Conservation (phyloP, 1,284 basidiomycete species). For the Microbotryum violaceum region DNA sequence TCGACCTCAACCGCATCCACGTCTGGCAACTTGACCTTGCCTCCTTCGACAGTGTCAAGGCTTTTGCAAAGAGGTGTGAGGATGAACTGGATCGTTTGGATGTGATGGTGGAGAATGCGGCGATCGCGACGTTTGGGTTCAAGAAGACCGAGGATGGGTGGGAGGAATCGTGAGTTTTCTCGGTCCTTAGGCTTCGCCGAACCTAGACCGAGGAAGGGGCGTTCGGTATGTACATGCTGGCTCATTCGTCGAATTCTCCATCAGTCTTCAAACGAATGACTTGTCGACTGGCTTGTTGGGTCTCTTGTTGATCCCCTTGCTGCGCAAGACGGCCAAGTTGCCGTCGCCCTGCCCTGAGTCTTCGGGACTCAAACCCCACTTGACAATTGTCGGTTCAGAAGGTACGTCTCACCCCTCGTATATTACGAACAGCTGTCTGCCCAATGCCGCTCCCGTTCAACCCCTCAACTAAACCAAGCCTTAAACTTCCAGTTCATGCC, state of each 20-base stretch:
- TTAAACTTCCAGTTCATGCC: constrained; percentile 14
- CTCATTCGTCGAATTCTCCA: too few species aligned
- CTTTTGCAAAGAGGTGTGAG: constrained; percentile 16
- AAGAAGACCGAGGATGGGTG: constrained; percentile 14
- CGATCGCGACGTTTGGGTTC: not conserved
- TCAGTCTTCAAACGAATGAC: constrained; percentile 28
- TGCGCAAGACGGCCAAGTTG: constrained; percentile 16
- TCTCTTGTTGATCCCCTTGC: constrained; percentile 15
- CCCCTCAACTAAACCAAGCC: too few species aligned
- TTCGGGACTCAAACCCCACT: constrained; percentile 22
- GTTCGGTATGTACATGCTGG: too few species aligned
- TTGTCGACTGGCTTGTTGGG: constrained; percentile 28
- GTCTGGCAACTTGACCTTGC: constrained; percentile 32
- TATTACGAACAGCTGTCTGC: too few species aligned
- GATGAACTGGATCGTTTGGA: constrained; percentile 19
- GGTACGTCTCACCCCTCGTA: constrained; percentile 1
- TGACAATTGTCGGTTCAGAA: constrained; percentile 20
- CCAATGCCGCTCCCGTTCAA: not conserved
- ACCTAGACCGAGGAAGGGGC: too few species aligned
- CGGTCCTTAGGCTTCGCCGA: not conserved
- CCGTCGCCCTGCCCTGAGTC: not conserved
- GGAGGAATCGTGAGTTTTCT: constrained; percentile 14
- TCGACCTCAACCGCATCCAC: constrained; percentile 6
- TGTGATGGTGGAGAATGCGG: constrained; percentile 22
- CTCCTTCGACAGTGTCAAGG: constrained; percentile 24